Evolutionary conservation across 2,329 filamentous ascomycete genomes (phyloP).

Genomic region (Fusarium fujikuroi): DNA sequence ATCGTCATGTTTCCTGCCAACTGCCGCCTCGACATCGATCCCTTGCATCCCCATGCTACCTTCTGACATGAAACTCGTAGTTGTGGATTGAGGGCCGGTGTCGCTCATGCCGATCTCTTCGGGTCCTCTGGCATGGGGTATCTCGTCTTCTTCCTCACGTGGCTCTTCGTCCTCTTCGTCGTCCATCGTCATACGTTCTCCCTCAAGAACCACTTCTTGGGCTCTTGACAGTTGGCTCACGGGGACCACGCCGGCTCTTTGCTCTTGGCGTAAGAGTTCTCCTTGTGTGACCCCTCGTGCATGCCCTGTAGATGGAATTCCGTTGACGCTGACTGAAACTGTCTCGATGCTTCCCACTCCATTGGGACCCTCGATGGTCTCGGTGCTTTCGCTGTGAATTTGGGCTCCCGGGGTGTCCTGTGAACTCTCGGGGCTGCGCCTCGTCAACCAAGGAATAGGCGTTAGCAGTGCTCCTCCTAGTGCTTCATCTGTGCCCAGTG

Average conservation of each 20-base stretch:
- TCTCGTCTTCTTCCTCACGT: conserved; percentile 64
- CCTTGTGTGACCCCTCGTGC: conserved; percentile 78
- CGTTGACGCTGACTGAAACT: conserved; percentile 79
- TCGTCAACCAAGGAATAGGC: conserved; percentile 88
- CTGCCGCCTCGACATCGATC: conserved; percentile 70
- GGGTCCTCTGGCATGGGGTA: conserved; percentile 86
- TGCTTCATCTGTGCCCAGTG: conserved; percentile 84
- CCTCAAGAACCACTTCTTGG: conserved; percentile 48
- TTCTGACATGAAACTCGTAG: conserved; percentile 53
- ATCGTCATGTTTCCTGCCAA: conserved; percentile 61
- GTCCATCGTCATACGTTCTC: conserved; percentile 42
- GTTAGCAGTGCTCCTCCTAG: conserved; percentile 91
- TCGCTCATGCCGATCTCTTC: conserved; percentile 87
- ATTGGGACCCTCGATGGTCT: conserved; percentile 84
- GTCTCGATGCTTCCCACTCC: conserved; percentile 84
- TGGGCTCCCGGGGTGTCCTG: conserved; percentile 51
- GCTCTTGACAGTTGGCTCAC: conserved; percentile 66
- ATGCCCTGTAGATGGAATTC: conserved; percentile 65
- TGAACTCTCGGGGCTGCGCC: conserved; percentile 48
- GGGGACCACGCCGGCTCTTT: conserved; percentile 82
- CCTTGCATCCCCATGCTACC: conserved; percentile 60
- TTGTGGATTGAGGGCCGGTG: conserved; percentile 75
- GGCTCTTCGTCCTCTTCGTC: conserved; percentile 48
- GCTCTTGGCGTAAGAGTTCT: conserved; percentile 86
- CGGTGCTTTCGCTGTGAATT: conserved; percentile 76